phyloP scores from a whole-genome alignment of 805 yeast genomes.

The Wickerhamiella lipophila region DNA sequence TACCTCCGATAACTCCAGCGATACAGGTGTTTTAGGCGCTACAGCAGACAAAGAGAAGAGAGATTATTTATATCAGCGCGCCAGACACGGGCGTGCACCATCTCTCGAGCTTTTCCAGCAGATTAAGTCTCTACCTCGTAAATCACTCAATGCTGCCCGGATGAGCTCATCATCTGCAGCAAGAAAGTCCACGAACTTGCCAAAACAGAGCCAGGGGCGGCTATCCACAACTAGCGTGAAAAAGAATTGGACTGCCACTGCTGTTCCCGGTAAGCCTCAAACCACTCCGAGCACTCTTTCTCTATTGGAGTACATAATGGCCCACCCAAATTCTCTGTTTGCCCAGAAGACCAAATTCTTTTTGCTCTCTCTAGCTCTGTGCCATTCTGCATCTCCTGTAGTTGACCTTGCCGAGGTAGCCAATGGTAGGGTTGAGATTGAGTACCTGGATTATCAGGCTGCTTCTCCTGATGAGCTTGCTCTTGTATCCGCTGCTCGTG shows the following conservation, averaged over 20 bases:
- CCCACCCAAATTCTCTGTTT: conserved; percentile 55
- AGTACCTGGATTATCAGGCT: conserved; percentile 68
- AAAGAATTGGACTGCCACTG: conserved; percentile 37
- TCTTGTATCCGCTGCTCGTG: conserved; percentile 85
- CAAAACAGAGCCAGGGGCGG: background rate
- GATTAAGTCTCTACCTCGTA: conserved; percentile 20
- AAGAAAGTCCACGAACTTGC: background rate
- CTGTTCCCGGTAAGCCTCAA: conserved; percentile 35
- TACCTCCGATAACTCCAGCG: background rate
- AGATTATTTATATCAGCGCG: conserved; percentile 22
- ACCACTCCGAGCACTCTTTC: conserved; percentile 45
- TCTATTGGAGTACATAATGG: conserved; percentile 55
- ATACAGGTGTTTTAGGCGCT: background rate
- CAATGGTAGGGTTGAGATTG: conserved; percentile 36
- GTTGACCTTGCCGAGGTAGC: conserved; percentile 26
- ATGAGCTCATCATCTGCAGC: background rate
- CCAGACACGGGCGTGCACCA: conserved; percentile 13
- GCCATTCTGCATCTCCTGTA: conserved; percentile 83
- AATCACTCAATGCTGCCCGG: background rate
- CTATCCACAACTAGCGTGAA: background rate
- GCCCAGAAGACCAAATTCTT: conserved; percentile 67
- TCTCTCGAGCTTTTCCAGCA: conserved; percentile 19
- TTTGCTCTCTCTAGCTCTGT: conserved; percentile 66
- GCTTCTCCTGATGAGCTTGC: conserved; percentile 97
- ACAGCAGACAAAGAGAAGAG: background rate